Evolutionary conservation across 1,284 basidiomycete genomes (phyloP).

Genomic region (Ustilago trichophora): DNA sequence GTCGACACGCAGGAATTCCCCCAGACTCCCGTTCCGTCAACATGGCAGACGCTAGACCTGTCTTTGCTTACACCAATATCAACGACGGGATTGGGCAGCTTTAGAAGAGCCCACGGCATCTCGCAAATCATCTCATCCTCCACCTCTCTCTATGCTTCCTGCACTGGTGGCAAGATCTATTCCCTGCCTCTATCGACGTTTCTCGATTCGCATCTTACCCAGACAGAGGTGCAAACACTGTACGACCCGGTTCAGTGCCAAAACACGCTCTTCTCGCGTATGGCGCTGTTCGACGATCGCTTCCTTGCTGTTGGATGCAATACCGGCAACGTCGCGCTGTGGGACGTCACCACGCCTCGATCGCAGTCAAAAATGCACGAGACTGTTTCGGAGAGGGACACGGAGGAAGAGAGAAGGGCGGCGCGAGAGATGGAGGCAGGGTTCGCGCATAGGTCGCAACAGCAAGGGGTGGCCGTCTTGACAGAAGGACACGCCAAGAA

Average conservation of each 20-base stretch:
- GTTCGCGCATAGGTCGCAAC: conserved; percentile 19
- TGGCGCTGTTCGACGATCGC: conserved; percentile 58
- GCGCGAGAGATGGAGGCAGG: conserved; percentile 19
- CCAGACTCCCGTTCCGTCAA: not conserved
- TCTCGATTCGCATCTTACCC: conserved; percentile 10
- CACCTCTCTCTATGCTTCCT: conserved; percentile 50
- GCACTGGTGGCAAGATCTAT: conserved; percentile 61
- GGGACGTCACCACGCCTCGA: conserved; percentile 41
- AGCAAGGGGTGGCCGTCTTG: conserved; percentile 18
- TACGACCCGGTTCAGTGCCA: conserved; percentile 54
- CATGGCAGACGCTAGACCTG: conserved; percentile 35
- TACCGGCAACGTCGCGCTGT: conserved; percentile 58
- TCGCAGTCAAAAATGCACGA: not conserved
- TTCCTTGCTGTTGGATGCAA: conserved; percentile 63
- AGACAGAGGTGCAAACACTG: conserved; percentile 25
- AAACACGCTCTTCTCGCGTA: conserved; percentile 62
- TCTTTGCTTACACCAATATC: conserved; percentile 22
- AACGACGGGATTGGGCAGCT: conserved; percentile 1
- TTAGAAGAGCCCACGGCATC: conserved; percentile 57
- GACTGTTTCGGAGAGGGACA: conserved; percentile 3
- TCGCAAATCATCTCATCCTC: conserved; percentile 52
- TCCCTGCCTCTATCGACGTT: conserved; percentile 30
- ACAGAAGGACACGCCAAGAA: conserved; percentile 33
- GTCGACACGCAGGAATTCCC: conserved; percentile 5
- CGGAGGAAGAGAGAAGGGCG: conserved; percentile 20